A percentile compares a stretch with the other conserved stretches of the same genome.
These are phyloP conservation scores for Entomophthora muscae DNA, from an alignment of 371 early-diverging fungal genomes.

Conservation along the genomic window DNA sequence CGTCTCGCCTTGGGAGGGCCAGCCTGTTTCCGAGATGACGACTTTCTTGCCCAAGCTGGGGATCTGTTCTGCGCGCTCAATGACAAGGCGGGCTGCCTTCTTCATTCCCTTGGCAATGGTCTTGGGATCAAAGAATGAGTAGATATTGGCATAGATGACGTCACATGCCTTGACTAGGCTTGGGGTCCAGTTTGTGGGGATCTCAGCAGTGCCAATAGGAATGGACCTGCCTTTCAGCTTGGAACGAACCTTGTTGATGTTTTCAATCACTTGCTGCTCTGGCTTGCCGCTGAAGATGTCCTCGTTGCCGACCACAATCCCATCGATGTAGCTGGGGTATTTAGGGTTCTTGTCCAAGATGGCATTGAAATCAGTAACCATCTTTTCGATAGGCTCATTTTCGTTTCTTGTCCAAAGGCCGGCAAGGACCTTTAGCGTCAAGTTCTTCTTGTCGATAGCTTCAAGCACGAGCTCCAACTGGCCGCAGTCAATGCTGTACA, in stretches of 20 bases:
- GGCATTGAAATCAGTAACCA: not conserved
- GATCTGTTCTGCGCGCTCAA: not conserved
- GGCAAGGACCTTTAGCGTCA: not conserved
- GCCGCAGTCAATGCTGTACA: slow-evolving; percentile 2
- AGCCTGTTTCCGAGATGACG: slow-evolving; percentile 2
- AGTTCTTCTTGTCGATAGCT: not conserved
- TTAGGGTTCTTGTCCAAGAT: not conserved
- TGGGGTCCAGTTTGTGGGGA: not conserved
- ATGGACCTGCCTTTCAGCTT: not conserved
- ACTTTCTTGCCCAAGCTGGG: not conserved
- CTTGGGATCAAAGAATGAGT: not conserved
- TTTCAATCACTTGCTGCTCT: not conserved
- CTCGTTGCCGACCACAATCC: slow-evolving; percentile 6
- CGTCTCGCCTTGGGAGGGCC: not conserved
- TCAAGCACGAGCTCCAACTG: not conserved
- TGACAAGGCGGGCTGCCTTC: not conserved
- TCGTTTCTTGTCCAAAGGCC: slow-evolving; percentile 3
- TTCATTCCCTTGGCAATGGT: not conserved
- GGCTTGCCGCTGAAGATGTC: not conserved
- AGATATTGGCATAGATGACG: not conserved
- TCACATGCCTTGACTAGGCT: not conserved
- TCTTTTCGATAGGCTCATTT: not conserved
- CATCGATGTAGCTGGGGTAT: not conserved
- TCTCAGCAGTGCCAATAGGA: slow-evolving; percentile 4
- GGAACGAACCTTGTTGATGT: not conserved